Percentiles rank a stretch among this genome's conserved stretches.
These are phyloP conservation scores for Mollisiaceae sp. DNA, from an alignment of 2,329 filamentous ascomycete genomes.

Conservation along the genomic window DNA sequence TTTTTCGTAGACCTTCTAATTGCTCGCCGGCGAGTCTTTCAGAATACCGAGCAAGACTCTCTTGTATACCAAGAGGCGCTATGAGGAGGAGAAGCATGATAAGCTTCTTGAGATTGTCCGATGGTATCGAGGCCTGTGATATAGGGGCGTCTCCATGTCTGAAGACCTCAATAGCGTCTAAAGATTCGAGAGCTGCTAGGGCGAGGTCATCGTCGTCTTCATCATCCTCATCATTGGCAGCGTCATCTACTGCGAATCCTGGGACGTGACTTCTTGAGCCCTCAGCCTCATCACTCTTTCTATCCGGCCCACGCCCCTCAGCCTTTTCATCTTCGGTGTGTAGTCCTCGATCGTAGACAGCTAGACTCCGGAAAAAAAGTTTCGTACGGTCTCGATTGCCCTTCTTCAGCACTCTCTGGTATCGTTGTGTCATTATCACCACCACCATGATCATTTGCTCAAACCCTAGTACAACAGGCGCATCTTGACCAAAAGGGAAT, in stretches of 20 bases:
- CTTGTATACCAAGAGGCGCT: constrained; percentile 68
- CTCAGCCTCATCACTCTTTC: constrained; percentile 47
- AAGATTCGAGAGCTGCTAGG: constrained; percentile 69
- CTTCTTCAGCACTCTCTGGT: constrained; percentile 64
- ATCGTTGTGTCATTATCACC: constrained; percentile 73
- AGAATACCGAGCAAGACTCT: constrained; percentile 66
- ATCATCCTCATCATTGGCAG: constrained; percentile 50
- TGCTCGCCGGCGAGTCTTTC: constrained; percentile 59
- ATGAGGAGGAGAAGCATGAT: constrained; percentile 72
- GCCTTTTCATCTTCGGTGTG: constrained; percentile 27
- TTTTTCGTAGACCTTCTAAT: constrained; percentile 61
- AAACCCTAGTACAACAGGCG: constrained; percentile 71
- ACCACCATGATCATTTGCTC: constrained; percentile 75
- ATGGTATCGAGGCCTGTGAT: constrained; percentile 71
- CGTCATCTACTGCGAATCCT: constrained; percentile 50
- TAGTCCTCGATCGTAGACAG: constrained; percentile 67
- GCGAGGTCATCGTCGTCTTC: constrained; percentile 66
- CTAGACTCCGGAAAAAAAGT: constrained; percentile 72
- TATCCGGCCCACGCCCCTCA: constrained; percentile 44
- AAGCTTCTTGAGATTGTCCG: constrained; percentile 73
- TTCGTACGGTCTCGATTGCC: constrained; percentile 63
- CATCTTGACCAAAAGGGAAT: constrained; percentile 74
- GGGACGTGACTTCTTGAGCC: constrained; percentile 27
- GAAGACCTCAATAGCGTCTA: constrained; percentile 68
- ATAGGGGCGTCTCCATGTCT: constrained; percentile 57